These are phyloP conservation scores for Tricholoma saponaceum DNA, from an alignment of 768 basidiomycete genomes.

Conservation along the genomic window DNA sequence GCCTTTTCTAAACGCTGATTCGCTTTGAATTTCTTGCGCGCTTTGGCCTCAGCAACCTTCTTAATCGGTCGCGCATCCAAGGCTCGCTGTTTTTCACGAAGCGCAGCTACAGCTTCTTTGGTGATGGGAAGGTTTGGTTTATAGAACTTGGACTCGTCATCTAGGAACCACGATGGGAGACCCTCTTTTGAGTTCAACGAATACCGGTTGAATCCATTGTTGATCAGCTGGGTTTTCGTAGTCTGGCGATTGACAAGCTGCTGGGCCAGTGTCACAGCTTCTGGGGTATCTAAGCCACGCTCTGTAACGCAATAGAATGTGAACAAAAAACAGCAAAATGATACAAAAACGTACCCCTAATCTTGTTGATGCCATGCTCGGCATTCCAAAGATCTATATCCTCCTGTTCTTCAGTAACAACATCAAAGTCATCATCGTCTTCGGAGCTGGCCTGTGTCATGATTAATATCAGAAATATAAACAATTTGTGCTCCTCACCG, in stretches of 20 bases:
- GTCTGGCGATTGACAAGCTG: slow-evolving; percentile 86
- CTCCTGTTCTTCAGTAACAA: slow-evolving; percentile 62
- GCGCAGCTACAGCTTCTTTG: slow-evolving; percentile 84
- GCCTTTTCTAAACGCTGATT: slow-evolving; percentile 83
- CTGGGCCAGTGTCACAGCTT: slow-evolving; percentile 90
- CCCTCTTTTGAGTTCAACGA: slow-evolving; percentile 89
- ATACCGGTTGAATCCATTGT: slow-evolving; percentile 94
- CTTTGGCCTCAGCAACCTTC: slow-evolving; percentile 98
- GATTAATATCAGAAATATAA: neutral
- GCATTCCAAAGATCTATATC: slow-evolving; percentile 76
- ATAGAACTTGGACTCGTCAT: slow-evolving; percentile 92
- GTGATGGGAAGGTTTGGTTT: slow-evolving; percentile 95
- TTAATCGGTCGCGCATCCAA: slow-evolving; percentile 97
- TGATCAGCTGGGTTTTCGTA: slow-evolving; percentile 84
- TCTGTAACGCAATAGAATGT: slow-evolving; percentile 38
- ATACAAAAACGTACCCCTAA: slow-evolving; percentile 48
- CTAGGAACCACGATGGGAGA: slow-evolving; percentile 94
- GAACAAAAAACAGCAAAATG: neutral
- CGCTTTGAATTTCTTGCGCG: slow-evolving; percentile 91
- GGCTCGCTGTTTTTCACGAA: slow-evolving; percentile 88
- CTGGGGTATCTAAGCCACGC: slow-evolving; percentile 78
- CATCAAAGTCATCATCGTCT: slow-evolving; percentile 65
- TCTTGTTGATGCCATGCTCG: slow-evolving; percentile 68
- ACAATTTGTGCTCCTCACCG: slow-evolving; percentile 7
- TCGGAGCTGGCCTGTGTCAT: slow-evolving; percentile 18